Conservation (phyloP, 805 yeast genomes). For the Barnettozyma vustinii region DNA sequence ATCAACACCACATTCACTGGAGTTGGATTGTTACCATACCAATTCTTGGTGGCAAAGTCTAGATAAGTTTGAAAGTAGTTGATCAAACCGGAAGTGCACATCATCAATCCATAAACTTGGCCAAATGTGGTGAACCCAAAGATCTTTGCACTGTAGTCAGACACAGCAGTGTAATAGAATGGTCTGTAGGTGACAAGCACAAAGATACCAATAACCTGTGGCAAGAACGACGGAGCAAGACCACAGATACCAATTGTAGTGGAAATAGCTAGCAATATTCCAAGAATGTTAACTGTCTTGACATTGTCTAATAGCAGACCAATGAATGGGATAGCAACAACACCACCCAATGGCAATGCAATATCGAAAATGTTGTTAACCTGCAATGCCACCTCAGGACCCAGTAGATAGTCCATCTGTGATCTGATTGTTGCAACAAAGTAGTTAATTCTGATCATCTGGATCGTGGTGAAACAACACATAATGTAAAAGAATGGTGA, state of each 20-base stretch:
- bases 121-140: conserved; percentile 93
- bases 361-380: conserved; percentile 77
- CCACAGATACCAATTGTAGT: conserved; percentile 69
- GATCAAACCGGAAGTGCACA: conserved; percentile 76
- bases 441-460: conserved; percentile 88
- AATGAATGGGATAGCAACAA: conserved; percentile 80
- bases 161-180: conserved; percentile 85
- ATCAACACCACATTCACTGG: conserved; percentile 67
- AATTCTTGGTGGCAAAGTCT: conserved; percentile 65
- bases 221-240: conserved; percentile 38
- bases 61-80: conserved; percentile 67
- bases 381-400: conserved; percentile 42
- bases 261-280: conserved; percentile 48
- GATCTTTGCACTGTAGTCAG: conserved; percentile 88
- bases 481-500: conserved; percentile 72
- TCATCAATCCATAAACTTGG: conserved; percentile 81
- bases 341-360: conserved; percentile 85
- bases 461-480: conserved; percentile 75
- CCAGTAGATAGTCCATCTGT: conserved; percentile 72
- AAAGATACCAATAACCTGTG: conserved; percentile 65
- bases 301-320: conserved; percentile 75
- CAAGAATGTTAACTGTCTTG: conserved; percentile 52
- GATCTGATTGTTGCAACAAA: conserved; percentile 86
- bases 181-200: conserved; percentile 82
- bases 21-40: conserved; percentile 67